These are phyloP conservation scores for Neopestalotiopsis clavispora DNA, from an alignment of 2,329 filamentous ascomycete species.

Conservation along the genomic window DNA sequence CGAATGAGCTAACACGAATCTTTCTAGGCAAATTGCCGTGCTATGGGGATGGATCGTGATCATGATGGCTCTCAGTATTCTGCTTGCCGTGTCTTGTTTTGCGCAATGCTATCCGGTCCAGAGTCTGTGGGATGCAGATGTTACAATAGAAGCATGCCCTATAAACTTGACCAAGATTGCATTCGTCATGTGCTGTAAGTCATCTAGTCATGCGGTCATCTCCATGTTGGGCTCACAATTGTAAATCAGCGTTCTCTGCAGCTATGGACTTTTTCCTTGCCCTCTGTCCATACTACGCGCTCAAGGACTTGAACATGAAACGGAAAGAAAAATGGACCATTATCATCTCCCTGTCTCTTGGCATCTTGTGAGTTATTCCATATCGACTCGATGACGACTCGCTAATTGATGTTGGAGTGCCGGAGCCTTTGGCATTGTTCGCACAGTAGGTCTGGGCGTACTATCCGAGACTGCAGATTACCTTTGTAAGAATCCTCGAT, in stretches of 20 bases:
- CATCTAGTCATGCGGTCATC: not conserved
- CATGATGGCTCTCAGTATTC: conserved; percentile 23
- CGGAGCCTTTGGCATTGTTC: conserved; percentile 23
- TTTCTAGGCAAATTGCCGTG: conserved; percentile 22
- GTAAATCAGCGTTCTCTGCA: conserved; percentile 22
- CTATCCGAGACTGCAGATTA: conserved; percentile 21
- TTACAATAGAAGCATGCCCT: conserved; percentile 17
- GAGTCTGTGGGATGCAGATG: conserved; percentile 22
- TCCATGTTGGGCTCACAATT: conserved; percentile 1
- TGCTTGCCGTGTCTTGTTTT: conserved; percentile 22
- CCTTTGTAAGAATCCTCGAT: conserved; percentile 19
- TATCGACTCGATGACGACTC: not conserved
- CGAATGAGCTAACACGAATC: not conserved
- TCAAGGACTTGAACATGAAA: conserved; percentile 26
- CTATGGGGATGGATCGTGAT: conserved; percentile 26
- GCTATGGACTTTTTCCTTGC: conserved; percentile 28
- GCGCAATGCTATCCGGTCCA: conserved; percentile 23
- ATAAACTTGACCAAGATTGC: conserved; percentile 22
- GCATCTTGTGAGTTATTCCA: conserved; percentile 22
- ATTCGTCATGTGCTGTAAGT: conserved; percentile 26
- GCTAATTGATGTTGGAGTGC: conserved; percentile 16
- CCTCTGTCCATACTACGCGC: conserved; percentile 23
- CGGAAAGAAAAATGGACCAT: conserved; percentile 25
- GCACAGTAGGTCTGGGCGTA: conserved; percentile 20
- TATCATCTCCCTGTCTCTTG: conserved; percentile 23